Conservation (phyloP, 148 eudicot species). For the Spergularia bocconei region DNA sequence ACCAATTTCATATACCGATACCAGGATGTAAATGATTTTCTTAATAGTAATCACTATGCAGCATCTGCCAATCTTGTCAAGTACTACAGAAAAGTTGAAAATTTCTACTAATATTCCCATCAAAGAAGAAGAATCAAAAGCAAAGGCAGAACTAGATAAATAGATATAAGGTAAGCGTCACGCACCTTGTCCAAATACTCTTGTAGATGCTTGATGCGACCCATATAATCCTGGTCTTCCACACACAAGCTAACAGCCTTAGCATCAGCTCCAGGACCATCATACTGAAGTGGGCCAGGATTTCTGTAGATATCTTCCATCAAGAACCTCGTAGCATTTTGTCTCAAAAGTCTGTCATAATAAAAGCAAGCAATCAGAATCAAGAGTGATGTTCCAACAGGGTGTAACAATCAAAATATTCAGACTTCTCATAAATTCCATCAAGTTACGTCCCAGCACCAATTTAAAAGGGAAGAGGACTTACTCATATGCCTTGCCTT, state of each 20-base stretch:
- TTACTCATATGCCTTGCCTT: slow-evolving; percentile 92
- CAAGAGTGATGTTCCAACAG: background rate
- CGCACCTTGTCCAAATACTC: slow-evolving; percentile 79
- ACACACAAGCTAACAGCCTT: slow-evolving; percentile 84
- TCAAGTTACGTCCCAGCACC: background rate
- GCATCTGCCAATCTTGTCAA: background rate
- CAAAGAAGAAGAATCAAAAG: background rate
- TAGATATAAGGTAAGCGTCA: background rate
- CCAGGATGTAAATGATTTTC: no score
- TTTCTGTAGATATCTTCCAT: slow-evolving; percentile 92
- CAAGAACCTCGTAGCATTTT: slow-evolving; percentile 78
- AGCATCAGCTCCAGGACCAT: slow-evolving; percentile 97
- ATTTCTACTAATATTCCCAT: background rate
- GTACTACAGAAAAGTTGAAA: background rate
- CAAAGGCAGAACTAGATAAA: background rate
- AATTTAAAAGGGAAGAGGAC: slow-evolving; percentile 19
- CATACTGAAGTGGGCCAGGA: slow-evolving; percentile 98
- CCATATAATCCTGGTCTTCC: slow-evolving; percentile 98
- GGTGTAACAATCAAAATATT: background rate
- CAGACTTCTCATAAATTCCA: background rate
- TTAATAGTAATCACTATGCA: no score
- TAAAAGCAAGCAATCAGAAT: slow-evolving; percentile 16
- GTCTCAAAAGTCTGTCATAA: slow-evolving; percentile 67
- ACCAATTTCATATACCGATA: no score
- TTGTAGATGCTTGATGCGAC: slow-evolving; percentile 83